Base-by-base conservation (phyloP, 1,139 yeast genomes). In the Geotrichum europaeum region DNA sequence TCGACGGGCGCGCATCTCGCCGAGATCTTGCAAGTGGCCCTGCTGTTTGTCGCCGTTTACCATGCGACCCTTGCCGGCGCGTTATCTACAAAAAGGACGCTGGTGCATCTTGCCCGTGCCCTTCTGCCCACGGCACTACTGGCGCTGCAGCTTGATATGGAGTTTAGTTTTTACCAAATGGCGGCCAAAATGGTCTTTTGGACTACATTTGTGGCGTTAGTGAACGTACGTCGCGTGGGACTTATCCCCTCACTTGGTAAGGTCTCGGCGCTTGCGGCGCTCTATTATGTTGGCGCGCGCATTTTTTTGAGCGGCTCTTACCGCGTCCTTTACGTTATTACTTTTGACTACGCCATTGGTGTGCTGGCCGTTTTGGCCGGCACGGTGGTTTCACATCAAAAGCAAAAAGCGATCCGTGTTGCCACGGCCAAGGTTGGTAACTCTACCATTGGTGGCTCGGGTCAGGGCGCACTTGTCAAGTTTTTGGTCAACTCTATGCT, bases 161-260 rank as follows among this genome's bases (percentile, higher is more conserved):
- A 53, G 43, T 59, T 55, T 49, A 49, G 20, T 20, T 59, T 55
- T 40, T 59, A 59, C 53, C 49, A 32, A 47, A 36, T 52, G 55
- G 56, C 53, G 4, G 47, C 20, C 57, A 20, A 34, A n/a, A 40
- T 40, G 47, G 18, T 40, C 20, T 40, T 40, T 40, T 40, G 47
- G 47, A 40, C 47, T 3, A 15, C 10, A 3, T 40, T 40, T 40
- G 47, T 40, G 22, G 22, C 22, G n/a, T n/a, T 40, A 5, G 22
- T 40, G 10, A 40, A 40, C 18, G 47, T 40, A 22, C 47, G 47
- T n/a, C 47, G 47, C 3, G 47, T 40, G 20, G 47, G 47, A 15
- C 47, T 40, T 9, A n/a, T 40, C 9, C 47, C 47, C 6, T 40
- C 47, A 3, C 47, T 40, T 15, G 20, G 47, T 18, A 40, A 40